Conservation (phyloP, 352 stramenopile species). For the Globisporangium rhizosaccharum region DNA sequence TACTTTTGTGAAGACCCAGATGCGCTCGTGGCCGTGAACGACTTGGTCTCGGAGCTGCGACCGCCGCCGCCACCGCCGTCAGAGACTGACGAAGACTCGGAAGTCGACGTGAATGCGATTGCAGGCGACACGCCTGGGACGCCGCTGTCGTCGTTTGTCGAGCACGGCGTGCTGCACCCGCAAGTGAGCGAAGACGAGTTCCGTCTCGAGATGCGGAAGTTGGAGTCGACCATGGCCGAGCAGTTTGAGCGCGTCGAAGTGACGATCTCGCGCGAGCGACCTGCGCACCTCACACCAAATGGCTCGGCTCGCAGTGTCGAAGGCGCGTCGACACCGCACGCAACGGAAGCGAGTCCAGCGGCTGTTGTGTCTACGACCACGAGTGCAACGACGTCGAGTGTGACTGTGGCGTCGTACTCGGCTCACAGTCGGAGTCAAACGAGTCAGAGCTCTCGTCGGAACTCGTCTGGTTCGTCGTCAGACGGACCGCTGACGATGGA, state of each 20-base stretch:
- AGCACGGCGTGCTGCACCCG: conserved; percentile 58
- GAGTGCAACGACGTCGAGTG: conserved; percentile 12
- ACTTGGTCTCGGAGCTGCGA: conserved; percentile 76
- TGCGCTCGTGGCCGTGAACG: conserved; percentile 73
- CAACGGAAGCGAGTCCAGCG: not conserved
- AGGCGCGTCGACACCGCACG: conserved; percentile 7
- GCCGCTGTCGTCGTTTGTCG: conserved; percentile 78
- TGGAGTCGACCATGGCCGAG: conserved; percentile 59
- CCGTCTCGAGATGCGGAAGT: conserved; percentile 59
- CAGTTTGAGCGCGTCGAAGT: conserved; percentile 78
- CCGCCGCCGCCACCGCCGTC: conserved; percentile 38
- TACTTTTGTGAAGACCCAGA: conserved; percentile 88
- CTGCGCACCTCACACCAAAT: conserved; percentile 28
- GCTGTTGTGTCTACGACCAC: conserved; percentile 4
- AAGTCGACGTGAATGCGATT: conserved; percentile 16
- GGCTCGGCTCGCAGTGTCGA: conserved; percentile 28
- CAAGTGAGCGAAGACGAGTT: conserved; percentile 37
- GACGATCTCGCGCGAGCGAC: conserved; percentile 69
- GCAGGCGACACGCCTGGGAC: conserved; percentile 41
- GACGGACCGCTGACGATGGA: conserved; percentile 26
- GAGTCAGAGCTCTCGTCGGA: conserved; percentile 24
- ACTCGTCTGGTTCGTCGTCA: conserved; percentile 23
- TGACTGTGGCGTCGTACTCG: conserved; percentile 14
- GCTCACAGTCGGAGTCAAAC: conserved; percentile 14
- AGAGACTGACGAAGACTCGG: conserved; percentile 23